Evolutionary conservation across 2,329 filamentous ascomycete genomes (phyloP).

Genomic region (Aureobasidium sp.): DNA sequence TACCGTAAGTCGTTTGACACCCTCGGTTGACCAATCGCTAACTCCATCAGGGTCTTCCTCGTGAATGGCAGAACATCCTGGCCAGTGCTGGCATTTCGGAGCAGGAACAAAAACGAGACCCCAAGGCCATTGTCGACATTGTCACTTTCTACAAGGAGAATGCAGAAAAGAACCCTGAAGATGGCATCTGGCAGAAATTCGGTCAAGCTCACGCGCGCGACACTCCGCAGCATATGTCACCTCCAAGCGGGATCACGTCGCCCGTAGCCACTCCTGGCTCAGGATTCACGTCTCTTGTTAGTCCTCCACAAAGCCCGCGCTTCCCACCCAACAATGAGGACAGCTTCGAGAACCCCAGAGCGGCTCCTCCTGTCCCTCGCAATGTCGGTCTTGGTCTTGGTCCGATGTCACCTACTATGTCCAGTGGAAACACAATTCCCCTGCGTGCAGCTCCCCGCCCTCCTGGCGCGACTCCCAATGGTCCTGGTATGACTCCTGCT

Average conservation of each 20-base stretch:
- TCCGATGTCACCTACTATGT: constrained; percentile 34
- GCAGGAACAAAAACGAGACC: constrained; percentile 91
- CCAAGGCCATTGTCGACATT: constrained; percentile 91
- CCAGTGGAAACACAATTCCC: constrained; percentile 39
- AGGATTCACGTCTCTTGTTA: constrained; percentile 56
- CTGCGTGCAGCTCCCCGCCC: constrained; percentile 82
- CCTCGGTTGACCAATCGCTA: constrained; percentile 17
- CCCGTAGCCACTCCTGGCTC: constrained; percentile 28
- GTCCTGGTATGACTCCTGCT: constrained; percentile 48
- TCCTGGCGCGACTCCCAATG: constrained; percentile 70
- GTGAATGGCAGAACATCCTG: constrained; percentile 95
- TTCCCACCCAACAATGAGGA: constrained; percentile 85
- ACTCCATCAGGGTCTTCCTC: constrained; percentile 68
- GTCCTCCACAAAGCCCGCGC: constrained; percentile 74
- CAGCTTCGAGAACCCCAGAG: constrained; percentile 94
- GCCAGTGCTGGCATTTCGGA: constrained; percentile 94
- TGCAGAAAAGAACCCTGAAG: constrained; percentile 69
- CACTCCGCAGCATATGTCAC: constrained; percentile 32
- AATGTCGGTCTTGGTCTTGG: constrained; percentile 27
- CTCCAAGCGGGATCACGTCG: constrained; percentile 20
- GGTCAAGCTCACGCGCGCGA: constrained; percentile 66
- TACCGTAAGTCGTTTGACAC: constrained; percentile 56
- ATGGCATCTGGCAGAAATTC: constrained; percentile 93
- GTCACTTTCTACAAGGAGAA: constrained; percentile 97
- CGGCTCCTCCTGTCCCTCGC: constrained; percentile 78